Evolutionary conservation across 176 grass and related monocot genomes (phyloP).

Genomic region (Triticum timopheevii): DNA sequence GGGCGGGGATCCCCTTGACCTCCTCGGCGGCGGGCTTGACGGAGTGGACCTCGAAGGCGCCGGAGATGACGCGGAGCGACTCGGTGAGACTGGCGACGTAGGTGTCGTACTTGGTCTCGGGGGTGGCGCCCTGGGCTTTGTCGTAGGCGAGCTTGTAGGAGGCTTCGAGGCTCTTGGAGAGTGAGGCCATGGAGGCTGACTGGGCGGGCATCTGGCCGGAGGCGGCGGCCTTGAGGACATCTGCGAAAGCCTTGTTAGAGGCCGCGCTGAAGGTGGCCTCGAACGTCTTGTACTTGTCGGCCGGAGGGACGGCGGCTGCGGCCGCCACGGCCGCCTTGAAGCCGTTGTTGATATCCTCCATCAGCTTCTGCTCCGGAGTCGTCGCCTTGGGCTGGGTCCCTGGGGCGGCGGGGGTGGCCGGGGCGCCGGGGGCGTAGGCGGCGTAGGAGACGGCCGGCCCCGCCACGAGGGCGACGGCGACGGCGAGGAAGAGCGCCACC

Average conservation of each 20-base stretch:
- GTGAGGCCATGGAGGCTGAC: background rate
- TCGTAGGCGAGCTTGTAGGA: background rate
- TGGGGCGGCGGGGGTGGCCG: background rate
- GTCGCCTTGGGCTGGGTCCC: background rate
- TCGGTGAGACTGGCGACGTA: background rate
- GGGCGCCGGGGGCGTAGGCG: background rate
- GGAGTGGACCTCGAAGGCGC: background rate
- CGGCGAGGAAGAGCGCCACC: background rate
- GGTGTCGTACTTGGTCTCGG: background rate
- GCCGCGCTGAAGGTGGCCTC: background rate
- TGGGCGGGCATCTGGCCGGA: background rate
- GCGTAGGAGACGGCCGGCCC: background rate
- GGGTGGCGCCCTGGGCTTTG: background rate
- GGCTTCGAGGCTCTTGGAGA: background rate
- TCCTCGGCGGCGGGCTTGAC: slow-evolving; percentile 2
- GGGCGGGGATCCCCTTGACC: background rate
- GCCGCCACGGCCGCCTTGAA: background rate
- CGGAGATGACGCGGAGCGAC: slow-evolving; percentile 5
- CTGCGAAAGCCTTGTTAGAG: background rate
- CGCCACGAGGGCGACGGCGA: background rate
- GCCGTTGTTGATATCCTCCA: slow-evolving; percentile 11
- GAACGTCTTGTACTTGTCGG: background rate
- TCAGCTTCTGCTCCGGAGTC: slow-evolving; percentile 10
- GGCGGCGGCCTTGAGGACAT: background rate
- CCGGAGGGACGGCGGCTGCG: background rate